Base-by-base conservation (phyloP, 179 eudicot species). In the Drosera spatulata region DNA sequence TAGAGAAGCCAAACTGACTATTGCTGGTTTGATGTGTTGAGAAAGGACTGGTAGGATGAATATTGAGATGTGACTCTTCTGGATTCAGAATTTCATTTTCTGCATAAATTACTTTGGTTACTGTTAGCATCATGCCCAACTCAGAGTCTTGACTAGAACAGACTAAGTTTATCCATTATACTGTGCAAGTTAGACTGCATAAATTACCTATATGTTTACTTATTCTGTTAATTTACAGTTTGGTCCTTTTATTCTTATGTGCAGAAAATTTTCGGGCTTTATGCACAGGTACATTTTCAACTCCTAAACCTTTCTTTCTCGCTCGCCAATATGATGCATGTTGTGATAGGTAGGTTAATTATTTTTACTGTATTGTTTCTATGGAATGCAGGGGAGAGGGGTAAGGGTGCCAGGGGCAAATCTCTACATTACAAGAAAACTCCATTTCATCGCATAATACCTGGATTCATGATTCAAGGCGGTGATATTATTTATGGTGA, bases 381-480 rank as follows among this genome's bases (percentile, higher is more conserved):
- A 33, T 9, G 39, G 53, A 39, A 47, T 22, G 58, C 80, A 93
- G 99, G 99, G 65, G 88, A 84, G 69, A 75, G 73, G 79, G 90
- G 99, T 41, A 69, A 66, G 55, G 80, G 87, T 64, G 59, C 56
- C 42, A 73, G 66, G 51, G 96, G 96, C n/a, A 84, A 77, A 72
- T 66, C 84, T 59, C 81, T 89, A n/a, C 96, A 81, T 69, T 89
- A 86, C 55, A 88, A 89, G 69, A 86, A 91, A 61, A 93, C 88
- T 7, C 93, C 95, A 55, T 81, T 93, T 65, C 99, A 93, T 78
- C 96, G 99, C 52, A 81, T 93, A 69, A 93, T 93, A 63, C 95
- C 99, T 0, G 99, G 99, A 61, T 93, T 93, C 77, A 89, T 93
- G 99, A 81, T 86, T 66, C 99, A 93, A 77, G 99, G 99, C 6